Evolutionary conservation across 768 basidiomycete genomes (phyloP), one percentile per base, ranked within the genome.

Genomic region (Russula olivacea): DNA sequence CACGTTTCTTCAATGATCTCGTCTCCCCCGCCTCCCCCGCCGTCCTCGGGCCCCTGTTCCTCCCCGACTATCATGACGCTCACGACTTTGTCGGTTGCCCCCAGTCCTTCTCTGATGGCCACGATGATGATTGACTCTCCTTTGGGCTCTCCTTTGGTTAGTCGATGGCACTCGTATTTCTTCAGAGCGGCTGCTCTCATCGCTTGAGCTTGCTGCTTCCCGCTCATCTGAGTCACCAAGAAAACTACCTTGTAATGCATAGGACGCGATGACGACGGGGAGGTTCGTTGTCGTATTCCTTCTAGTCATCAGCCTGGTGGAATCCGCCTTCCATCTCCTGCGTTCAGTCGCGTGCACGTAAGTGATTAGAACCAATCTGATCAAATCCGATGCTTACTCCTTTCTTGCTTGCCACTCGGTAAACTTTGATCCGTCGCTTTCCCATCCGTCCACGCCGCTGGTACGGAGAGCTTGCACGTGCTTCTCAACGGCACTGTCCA

Each of bases 401-500:
- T 82, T 78, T 59, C 87, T 79, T 45, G 67, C 69, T 21, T 69
- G 71, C 83, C 85, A 87, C 55, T 88, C 85, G 12, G 70, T 69
- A 55, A 72, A 73, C 65, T 74, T 79, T 34, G 68, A 67, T 0
- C 86, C 88, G 40, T 70, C 77, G 15, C 72, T 70, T 55, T 77
- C 72, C 86, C 86, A 89, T 19, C 82, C 85, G 19, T 72, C 72
- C 30, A 74, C 69, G 25, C 83, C 82, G 58, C 71, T 80, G 25
- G 69, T 77, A 3, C 80, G 73, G 15, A 82, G 77, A 19, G 77
- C 74, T 8, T 69, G 65, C n/a, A 89, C 72, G 67, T 89, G 81
- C 68, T 79, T 83, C 61, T 81, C 82, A 3, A 90, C 81, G 19
- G 78, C 72, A 66, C 76, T 83, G 68, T 90, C 86, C 66, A 86